A percentile compares a stretch with the other conserved stretches of the same genome.
Evolutionary conservation across 2,329 filamentous ascomycete species (phyloP).

Genomic region (Polychaeton citri): DNA sequence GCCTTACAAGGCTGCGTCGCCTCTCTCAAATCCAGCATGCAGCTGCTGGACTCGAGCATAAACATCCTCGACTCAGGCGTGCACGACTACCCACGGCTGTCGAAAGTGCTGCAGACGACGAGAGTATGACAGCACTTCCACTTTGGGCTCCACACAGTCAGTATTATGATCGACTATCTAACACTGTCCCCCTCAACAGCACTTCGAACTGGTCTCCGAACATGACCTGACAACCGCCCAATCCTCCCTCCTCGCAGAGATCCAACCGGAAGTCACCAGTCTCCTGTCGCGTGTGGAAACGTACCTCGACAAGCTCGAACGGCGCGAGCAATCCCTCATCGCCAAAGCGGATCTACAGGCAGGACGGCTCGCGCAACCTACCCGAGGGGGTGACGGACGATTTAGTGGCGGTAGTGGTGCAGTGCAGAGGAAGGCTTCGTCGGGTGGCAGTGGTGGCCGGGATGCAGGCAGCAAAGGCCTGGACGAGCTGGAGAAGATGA

Average conservation of each 20-base stretch:
- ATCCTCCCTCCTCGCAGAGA: constrained; percentile 71
- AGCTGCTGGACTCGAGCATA: constrained; percentile 49
- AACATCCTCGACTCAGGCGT: constrained; percentile 49
- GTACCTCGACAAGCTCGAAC: constrained; percentile 68
- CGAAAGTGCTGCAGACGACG: constrained; percentile 50
- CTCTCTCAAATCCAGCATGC: constrained; percentile 47
- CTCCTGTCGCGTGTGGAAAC: constrained; percentile 72
- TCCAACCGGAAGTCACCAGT: constrained; percentile 70
- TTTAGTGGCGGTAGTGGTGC: constrained; percentile 2
- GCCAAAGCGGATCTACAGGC: constrained; percentile 74
- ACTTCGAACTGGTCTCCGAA: constrained; percentile 87
- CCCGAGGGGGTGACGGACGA: constrained; percentile 11
- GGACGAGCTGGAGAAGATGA: constrained; percentile 38
- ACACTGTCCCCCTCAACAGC: constrained; percentile 34
- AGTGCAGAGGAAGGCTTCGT: constrained; percentile 2
- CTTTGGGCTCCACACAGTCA: background rate
- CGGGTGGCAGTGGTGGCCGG: constrained; percentile 12
- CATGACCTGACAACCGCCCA: constrained; percentile 71
- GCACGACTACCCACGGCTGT: constrained; percentile 48
- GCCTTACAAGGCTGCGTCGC: constrained; percentile 47
- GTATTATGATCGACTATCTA: no score
- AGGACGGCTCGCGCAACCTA: constrained; percentile 42
- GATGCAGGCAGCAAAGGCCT: constrained; percentile 19
- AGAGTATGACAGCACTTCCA: constrained; percentile 30
- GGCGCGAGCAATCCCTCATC: constrained; percentile 71